Conservation (phyloP, 169 alveolate genomes). For the Cytauxzoon felis region DNA sequence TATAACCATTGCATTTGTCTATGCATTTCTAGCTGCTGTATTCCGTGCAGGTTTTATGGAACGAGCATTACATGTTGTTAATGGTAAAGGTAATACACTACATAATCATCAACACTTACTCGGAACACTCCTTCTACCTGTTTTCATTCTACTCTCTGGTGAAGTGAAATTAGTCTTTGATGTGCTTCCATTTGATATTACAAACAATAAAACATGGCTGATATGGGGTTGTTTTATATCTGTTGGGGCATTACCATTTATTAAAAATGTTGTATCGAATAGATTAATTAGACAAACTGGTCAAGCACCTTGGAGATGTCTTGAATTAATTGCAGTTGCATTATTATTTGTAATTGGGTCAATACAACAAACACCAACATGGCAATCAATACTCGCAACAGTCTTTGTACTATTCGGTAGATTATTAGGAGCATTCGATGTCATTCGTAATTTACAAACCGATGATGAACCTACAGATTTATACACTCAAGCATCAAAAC, state of each 20-base stretch:
- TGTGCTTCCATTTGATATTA: conserved; percentile 76
- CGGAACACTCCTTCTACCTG: conserved; percentile 83
- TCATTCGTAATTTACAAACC: conserved; percentile 45
- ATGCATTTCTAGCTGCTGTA: conserved; percentile 86
- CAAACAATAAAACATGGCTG: conserved; percentile 79
- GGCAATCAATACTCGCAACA: conserved; percentile 57
- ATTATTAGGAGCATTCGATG: conserved; percentile 61
- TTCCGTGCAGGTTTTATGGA: conserved; percentile 89
- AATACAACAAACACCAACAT: conserved; percentile 58
- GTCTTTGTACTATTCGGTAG: conserved; percentile 54
- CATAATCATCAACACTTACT: conserved; percentile 87
- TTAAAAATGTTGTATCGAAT: conserved; percentile 87
- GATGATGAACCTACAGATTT: conserved; percentile 17
- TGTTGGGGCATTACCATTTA: conserved; percentile 88
- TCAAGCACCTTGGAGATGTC: conserved; percentile 92
- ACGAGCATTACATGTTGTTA: conserved; percentile 86
- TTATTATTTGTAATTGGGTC: conserved; percentile 85
- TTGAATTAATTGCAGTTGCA: conserved; percentile 85
- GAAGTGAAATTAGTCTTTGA: conserved; percentile 69
- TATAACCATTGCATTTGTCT: conserved; percentile 81
- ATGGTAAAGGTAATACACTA: conserved; percentile 86
- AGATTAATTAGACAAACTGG: conserved; percentile 87
- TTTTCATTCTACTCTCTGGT: conserved; percentile 77
- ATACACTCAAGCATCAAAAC: conserved; percentile 42
- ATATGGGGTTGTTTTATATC: conserved; percentile 88